Evolutionary conservation across 2,329 filamentous ascomycete species (phyloP).

Genomic region (Neofusicoccum kwambonambiense): DNA sequence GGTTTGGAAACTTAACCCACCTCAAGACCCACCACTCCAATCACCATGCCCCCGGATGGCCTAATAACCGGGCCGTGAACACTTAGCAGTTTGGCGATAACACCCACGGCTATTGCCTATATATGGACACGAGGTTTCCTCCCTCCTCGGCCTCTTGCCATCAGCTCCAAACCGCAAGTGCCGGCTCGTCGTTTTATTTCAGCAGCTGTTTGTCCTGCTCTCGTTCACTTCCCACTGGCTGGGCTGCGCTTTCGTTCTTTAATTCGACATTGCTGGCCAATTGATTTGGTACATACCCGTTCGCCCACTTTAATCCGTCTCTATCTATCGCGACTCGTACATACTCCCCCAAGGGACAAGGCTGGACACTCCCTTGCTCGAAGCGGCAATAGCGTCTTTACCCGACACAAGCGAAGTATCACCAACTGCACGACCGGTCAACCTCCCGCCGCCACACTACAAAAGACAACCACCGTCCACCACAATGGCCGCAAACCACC

Average conservation of each 20-base stretch:
- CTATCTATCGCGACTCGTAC: conserved; percentile 40
- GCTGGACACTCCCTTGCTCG: conserved; percentile 13
- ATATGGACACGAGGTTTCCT: conserved; percentile 10
- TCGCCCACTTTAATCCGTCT: conserved; percentile 36
- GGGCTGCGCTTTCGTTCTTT: conserved; percentile 54
- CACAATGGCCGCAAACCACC: conserved; percentile 25
- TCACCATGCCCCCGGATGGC: conserved; percentile 31
- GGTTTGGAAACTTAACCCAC: conserved; percentile 45
- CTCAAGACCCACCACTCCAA: conserved; percentile 41
- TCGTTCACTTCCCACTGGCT: conserved; percentile 55
- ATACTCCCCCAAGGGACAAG: conserved; percentile 15
- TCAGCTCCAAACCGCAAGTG: conserved; percentile 37
- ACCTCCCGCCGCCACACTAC: background rate
- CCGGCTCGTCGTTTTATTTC: conserved; percentile 36
- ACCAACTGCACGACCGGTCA: conserved; percentile 4
- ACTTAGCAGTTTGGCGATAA: conserved; percentile 37
- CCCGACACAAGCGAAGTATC: conserved; percentile 10
- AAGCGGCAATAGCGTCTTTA: conserved; percentile 2
- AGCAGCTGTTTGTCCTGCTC: conserved; percentile 42
- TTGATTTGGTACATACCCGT: conserved; percentile 26
- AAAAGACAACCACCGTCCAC: conserved; percentile 58
- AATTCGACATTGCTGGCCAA: conserved; percentile 45
- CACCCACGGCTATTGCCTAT: conserved; percentile 21
- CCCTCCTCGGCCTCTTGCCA: background rate
- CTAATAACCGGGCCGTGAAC: conserved; percentile 3